Evolutionary conservation across 2,329 filamentous ascomycete species (phyloP), one percentile per base, ranked within the genome.

Genomic region (Ceratocystis huliohia): DNA sequence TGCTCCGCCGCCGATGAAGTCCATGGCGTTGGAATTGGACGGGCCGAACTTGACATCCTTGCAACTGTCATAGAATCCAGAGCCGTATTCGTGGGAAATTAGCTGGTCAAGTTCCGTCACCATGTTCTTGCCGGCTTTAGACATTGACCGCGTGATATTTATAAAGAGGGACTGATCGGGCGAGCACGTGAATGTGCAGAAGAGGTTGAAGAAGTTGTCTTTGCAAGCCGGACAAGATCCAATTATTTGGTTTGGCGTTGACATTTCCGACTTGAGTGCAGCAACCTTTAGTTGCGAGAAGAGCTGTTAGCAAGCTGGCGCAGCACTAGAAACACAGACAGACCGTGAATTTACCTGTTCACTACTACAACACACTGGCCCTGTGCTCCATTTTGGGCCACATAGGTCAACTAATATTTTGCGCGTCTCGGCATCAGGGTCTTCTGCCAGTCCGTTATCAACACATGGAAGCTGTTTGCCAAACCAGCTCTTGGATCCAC

Each of bases 11-110:
- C 94, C 95, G 69, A 99, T 97, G 71, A 99, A 86, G 71, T 93
- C 88, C 83, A 99, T 99, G 17, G 93, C 94, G 72, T 88, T 91
- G 68, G 89, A 88, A 73, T 96, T 96, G 53, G 93, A 92, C 5
- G 92, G 88, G 45, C 94, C 94, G 72, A 97, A 96, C 74, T 99
- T 99, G 76, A 99, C 93, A 75, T 99, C 91, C 77, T 97, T 97
- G 80, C 94, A 99, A 77, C 94, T 99, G 76, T 96, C 83, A 74
- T 92, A 99, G 78, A 99, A 95, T 1, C 89, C 91, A 7, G 84
- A 81, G 56, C 91, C 92, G 74, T 95, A 97, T 65, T 88, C 81
- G 66, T 91, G 81, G 1, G 91, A 90, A 71, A 96, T 85, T 5
- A 97, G 79, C 73, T 96, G 93, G 73, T 96, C 92, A 25, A 99